Conservation (phyloP, 2,329 filamentous ascomycete species). For the Aureobasidium subglaciale region DNA sequence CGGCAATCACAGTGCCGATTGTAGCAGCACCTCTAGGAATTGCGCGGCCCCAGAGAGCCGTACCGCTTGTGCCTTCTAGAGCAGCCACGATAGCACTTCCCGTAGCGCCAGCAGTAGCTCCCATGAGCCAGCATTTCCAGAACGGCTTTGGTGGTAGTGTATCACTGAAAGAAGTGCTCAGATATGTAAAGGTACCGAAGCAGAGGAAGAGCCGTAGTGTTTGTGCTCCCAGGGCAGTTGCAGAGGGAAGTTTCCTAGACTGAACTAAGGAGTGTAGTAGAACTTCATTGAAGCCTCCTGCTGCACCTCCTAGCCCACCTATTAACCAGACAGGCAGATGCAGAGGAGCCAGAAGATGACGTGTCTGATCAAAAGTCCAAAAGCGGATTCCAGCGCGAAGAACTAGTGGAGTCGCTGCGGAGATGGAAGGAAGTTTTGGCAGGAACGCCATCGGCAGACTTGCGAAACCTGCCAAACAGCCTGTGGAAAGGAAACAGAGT, state of each 20-base stretch:
- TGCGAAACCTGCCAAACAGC: slow-evolving; percentile 16
- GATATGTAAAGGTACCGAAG: slow-evolving; percentile 18
- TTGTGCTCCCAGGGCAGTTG: slow-evolving; percentile 3
- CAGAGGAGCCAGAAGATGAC: slow-evolving; percentile 8
- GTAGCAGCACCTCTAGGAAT: slow-evolving; percentile 14
- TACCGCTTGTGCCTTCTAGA: slow-evolving; percentile 14
- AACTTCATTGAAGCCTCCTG: slow-evolving; percentile 17
- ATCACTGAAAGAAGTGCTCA: slow-evolving; percentile 15
- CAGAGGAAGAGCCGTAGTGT: slow-evolving; percentile 17
- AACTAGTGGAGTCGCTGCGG: background rate
- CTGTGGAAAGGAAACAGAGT: slow-evolving; percentile 16
- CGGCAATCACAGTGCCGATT: slow-evolving; percentile 18
- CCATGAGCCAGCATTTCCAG: slow-evolving; percentile 18
- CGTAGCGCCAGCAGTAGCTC: slow-evolving; percentile 15
- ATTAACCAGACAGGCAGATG: background rate
- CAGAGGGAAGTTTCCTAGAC: slow-evolving; percentile 7
- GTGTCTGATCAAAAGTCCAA: slow-evolving; percentile 17
- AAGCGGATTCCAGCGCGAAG: slow-evolving; percentile 17
- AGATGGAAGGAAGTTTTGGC: background rate
- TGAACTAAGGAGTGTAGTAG: slow-evolving; percentile 14
- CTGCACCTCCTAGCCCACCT: slow-evolving; percentile 18
- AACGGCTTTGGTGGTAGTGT: slow-evolving; percentile 15
- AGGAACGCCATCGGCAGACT: slow-evolving; percentile 16
- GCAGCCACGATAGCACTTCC: slow-evolving; percentile 16
- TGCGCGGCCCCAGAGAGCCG: background rate